These are phyloP conservation scores for Schoenoplectus tabernaemontani DNA, from an alignment of 202 grass and related monocot genomes.

Conservation along the genomic window DNA sequence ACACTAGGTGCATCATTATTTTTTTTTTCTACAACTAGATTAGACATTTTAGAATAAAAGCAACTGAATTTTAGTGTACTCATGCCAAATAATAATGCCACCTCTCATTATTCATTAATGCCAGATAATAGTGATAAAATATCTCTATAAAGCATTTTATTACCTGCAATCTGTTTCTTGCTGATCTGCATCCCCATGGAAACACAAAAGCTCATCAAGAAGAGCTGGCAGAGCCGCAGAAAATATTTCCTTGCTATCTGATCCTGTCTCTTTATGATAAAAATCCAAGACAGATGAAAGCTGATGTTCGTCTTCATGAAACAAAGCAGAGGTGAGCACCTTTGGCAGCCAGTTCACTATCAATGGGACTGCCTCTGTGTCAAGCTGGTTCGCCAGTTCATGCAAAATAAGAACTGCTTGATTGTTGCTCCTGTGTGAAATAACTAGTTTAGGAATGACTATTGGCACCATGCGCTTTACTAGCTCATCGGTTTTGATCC, in stretches of 20 bases:
- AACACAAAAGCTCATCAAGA: constrained; percentile 92
- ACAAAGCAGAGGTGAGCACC: constrained; percentile 76
- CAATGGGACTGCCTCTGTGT: constrained; percentile 44
- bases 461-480: constrained; percentile 75
- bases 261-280: constrained; percentile 64
- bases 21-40: background rate
- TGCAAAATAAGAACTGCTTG: constrained; percentile 56
- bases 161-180: constrained; percentile 61
- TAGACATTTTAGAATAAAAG: background rate
- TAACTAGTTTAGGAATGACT: constrained; percentile 81
- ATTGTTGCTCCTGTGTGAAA: constrained; percentile 58
- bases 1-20: background rate
- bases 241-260: constrained; percentile 89
- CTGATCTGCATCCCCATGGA: constrained; percentile 59
- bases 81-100: background rate
- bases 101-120: background rate
- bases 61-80: background rate
- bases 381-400: constrained; percentile 50
- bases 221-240: constrained; percentile 70
- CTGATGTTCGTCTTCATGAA: constrained; percentile 59
- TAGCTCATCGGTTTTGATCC: constrained; percentile 66
- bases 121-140: background rate
- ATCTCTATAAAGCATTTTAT: background rate
- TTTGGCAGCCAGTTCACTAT: constrained; percentile 60
- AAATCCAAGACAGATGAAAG: constrained; percentile 81